Percentiles rank a stretch among this genome's conserved stretches.
phyloP scores from a whole-genome alignment of 352 stramenopile genomes.

The Saprolegnia parasitica region DNA sequence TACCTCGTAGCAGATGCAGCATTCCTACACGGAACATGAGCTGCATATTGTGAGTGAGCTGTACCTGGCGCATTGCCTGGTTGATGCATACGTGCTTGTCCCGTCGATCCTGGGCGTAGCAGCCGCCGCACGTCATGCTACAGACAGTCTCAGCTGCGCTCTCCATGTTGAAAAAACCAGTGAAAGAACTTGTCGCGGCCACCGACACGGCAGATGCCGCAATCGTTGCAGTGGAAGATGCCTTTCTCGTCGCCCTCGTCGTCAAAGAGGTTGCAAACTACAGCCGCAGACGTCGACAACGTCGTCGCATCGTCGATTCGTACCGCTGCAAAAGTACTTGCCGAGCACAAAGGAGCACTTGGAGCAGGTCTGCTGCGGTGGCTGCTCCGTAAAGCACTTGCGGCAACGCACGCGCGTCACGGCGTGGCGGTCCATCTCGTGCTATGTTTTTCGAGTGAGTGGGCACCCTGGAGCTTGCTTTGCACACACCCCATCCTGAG shows the following conservation, averaged over 20 bases:
- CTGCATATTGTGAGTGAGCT: neutral
- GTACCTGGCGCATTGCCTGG: conserved; percentile 61
- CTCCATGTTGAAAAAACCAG: conserved; percentile 32
- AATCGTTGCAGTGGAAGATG: conserved; percentile 23
- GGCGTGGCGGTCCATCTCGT: conserved; percentile 73
- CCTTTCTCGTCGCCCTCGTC: conserved; percentile 19
- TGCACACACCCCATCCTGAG: conserved; percentile 31
- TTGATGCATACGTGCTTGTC: conserved; percentile 76
- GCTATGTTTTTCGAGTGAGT: conserved; percentile 22
- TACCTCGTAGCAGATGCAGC: conserved; percentile 74
- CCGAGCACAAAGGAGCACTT: conserved; percentile 20
- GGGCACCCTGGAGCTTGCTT: neutral
- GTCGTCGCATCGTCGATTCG: neutral
- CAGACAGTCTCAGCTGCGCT: neutral
- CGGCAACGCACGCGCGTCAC: conserved; percentile 66
- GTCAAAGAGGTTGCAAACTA: conserved; percentile 27
- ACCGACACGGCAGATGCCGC: conserved; percentile 39
- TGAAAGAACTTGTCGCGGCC: conserved; percentile 78
- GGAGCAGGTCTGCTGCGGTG: conserved; percentile 13
- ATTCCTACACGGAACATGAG: conserved; percentile 36
- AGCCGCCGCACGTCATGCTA: conserved; percentile 59
- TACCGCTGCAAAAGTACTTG: conserved; percentile 23
- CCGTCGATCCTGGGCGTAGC: conserved; percentile 63
- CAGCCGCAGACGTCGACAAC: neutral
- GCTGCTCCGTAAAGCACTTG: conserved; percentile 51